A percentile compares a stretch with the other conserved stretches of the same genome.
phyloP scores from a whole-genome alignment of 768 basidiomycete genomes.

The Hortiboletus flavorubellus region DNA sequence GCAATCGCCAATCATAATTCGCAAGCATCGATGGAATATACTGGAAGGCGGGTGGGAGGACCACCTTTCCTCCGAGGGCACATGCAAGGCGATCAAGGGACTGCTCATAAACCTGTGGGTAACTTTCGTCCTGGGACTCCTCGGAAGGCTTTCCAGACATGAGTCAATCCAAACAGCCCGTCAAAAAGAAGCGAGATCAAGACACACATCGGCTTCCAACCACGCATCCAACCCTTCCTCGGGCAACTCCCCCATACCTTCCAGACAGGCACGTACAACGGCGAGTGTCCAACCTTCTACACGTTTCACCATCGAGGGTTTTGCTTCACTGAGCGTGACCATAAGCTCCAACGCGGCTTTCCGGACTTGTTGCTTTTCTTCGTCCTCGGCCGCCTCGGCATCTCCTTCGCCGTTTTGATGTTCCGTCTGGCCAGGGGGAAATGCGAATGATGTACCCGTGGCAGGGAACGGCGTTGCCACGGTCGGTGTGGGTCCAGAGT shows the following conservation, averaged over 20 bases:
- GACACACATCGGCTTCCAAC: conserved; percentile 73
- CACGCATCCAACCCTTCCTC: conserved; percentile 58
- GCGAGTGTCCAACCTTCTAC: conserved; percentile 68
- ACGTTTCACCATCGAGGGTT: conserved; percentile 63
- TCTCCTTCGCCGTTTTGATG: conserved; percentile 31
- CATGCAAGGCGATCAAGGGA: conserved; percentile 78
- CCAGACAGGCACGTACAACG: conserved; percentile 71
- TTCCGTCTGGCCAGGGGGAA: conserved; percentile 33
- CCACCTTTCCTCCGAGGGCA: conserved; percentile 70
- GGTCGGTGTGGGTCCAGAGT: conserved; percentile 52
- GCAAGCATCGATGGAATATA: conserved; percentile 80
- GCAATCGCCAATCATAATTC: conserved; percentile 78
- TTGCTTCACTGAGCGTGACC: conserved; percentile 74
- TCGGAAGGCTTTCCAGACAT: conserved; percentile 51
- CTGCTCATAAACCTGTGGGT: conserved; percentile 79
- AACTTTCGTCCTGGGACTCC: conserved; percentile 56
- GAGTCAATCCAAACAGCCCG: background rate
- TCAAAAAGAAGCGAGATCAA: conserved; percentile 11
- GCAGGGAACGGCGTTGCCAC: conserved; percentile 44
- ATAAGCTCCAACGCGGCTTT: conserved; percentile 80
- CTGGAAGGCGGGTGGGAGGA: conserved; percentile 79
- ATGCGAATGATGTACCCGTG: conserved; percentile 36
- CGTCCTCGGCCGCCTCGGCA: conserved; percentile 45
- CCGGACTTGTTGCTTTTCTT: conserved; percentile 67
- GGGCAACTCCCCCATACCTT: conserved; percentile 78